Conservation (phyloP, 495 filamentous ascomycete species). For the Aeminium ludgeri region DNA sequence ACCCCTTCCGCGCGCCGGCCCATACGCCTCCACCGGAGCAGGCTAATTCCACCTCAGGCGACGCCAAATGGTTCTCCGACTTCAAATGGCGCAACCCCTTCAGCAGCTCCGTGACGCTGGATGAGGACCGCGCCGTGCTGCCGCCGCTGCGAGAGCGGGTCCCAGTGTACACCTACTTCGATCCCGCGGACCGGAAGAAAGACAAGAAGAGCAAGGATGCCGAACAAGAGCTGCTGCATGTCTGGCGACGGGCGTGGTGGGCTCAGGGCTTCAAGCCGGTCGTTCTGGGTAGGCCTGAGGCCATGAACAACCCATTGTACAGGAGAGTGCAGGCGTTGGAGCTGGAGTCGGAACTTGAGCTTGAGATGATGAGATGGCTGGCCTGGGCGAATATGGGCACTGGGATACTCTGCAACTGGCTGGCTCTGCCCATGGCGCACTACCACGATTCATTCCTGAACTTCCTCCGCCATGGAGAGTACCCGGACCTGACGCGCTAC, state of each 20-base stretch:
- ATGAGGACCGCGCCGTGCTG: constrained; percentile 74
- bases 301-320: constrained; percentile 70
- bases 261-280: constrained; percentile 79
- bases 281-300: constrained; percentile 64
- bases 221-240: constrained; percentile 61
- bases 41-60: constrained; percentile 60
- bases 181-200: constrained; percentile 42
- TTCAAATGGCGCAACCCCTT: constrained; percentile 85
- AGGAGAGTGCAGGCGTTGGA: constrained; percentile 45
- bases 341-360: constrained; percentile 39
- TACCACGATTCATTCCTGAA: constrained; percentile 55
- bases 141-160: constrained; percentile 58
- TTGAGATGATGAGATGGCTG: constrained; percentile 67
- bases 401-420: constrained; percentile 63
- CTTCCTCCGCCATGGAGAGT: constrained; percentile 56
- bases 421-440: constrained; percentile 70
- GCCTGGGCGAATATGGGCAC: constrained; percentile 90
- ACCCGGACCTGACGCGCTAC: constrained; percentile 55
- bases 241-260: constrained; percentile 90
- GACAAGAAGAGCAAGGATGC: constrained; percentile 44
- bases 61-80: constrained; percentile 70
- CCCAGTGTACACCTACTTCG: constrained; percentile 87
- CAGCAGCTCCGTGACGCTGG: constrained; percentile 66
- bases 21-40: constrained; percentile 54
- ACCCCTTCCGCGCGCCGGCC: constrained; percentile 46